phyloP scores from a whole-genome alignment of 257 asterid species.

The Thymus mandschuricus region DNA sequence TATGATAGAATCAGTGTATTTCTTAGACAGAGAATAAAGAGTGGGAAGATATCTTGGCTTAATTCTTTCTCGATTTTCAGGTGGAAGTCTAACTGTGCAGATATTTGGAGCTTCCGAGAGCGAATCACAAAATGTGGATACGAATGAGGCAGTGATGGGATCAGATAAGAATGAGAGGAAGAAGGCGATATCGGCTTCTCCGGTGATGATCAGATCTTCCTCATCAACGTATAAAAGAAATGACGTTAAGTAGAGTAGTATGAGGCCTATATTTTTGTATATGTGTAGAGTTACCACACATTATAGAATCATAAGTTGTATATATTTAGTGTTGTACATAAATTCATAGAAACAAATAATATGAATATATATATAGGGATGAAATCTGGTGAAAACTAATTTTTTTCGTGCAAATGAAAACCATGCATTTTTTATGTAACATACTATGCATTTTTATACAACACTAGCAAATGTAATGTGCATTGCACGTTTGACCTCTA shows the following conservation, averaged over 20 bases:
- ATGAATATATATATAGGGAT: no score
- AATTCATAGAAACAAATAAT: not conserved
- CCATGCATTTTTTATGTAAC: no score
- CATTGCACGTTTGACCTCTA: no score
- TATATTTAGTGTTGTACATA: not conserved
- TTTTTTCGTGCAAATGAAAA: no score
- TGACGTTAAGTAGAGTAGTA: slow-evolving; percentile 3
- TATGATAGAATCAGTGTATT: no score
- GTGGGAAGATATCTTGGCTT: no score
- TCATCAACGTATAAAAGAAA: slow-evolving; percentile 43
- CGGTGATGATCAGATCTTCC: slow-evolving; percentile 41
- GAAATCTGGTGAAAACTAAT: no score
- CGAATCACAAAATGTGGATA: slow-evolving; percentile 30
- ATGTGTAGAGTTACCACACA: not conserved
- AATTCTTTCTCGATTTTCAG: slow-evolving; percentile 28
- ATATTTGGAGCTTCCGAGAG: slow-evolving; percentile 37
- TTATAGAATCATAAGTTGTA: not conserved
- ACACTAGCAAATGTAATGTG: no score
- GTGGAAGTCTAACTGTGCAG: slow-evolving; percentile 65
- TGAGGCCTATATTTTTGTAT: not conserved
- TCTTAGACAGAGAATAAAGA: no score
- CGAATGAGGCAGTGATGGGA: slow-evolving; percentile 12
- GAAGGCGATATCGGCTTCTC: slow-evolving; percentile 46
- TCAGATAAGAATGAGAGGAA: slow-evolving; percentile 33
- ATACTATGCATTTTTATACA: no score